Evolutionary conservation across 345 rosid species (phyloP).

Genomic region (Populus deltoides): DNA sequence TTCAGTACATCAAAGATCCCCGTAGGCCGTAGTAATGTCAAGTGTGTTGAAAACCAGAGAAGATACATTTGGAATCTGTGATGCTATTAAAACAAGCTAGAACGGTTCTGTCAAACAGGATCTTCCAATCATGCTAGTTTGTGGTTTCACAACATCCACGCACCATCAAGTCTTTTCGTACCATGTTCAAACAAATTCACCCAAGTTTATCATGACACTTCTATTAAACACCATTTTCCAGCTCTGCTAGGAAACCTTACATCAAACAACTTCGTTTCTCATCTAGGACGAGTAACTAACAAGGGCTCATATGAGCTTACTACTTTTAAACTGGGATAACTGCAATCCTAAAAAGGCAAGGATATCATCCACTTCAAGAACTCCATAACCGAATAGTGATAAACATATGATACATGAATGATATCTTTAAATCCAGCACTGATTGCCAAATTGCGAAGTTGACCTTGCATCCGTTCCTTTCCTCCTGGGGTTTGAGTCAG

Average conservation of each 20-base stretch:
- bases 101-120: no score
- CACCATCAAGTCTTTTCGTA: neutral
- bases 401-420: neutral
- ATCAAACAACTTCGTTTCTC: neutral
- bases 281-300: neutral
- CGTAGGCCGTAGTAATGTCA: neutral
- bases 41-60: neutral
- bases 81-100: neutral
- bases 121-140: neutral
- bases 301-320: neutral
- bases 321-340: neutral
- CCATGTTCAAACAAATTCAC: neutral
- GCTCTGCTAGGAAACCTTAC: neutral
- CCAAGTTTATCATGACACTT: no score
- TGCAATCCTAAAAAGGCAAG: no score
- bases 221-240: neutral
- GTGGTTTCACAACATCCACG: neutral
- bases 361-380: neutral
- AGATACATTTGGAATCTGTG: neutral
- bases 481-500: neutral
- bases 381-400: neutral
- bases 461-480: neutral
- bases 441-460: neutral
- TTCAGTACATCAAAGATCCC: neutral
- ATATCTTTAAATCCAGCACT: neutral